Percentiles rank a stretch among this genome's conserved stretches.
phyloP scores from a whole-genome alignment of 2,329 filamentous ascomycete species.

The Metarhizium album region DNA sequence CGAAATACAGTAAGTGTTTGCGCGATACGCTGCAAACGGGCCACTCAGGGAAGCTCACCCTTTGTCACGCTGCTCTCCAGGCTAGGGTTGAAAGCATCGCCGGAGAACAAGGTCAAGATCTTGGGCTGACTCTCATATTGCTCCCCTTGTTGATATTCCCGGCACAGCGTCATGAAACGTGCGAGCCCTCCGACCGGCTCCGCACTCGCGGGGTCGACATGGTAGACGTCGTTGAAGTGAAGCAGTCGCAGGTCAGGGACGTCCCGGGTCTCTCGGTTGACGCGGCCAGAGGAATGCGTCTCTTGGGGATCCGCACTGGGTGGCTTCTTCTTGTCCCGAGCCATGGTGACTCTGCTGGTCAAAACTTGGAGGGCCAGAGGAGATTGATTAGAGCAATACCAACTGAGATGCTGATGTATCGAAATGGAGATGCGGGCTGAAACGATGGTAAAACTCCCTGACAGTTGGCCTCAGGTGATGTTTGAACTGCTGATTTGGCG shows the following conservation, averaged over 20 bases:
- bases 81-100: conserved; percentile 87
- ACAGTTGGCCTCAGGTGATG: too few species aligned
- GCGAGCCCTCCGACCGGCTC: conserved; percentile 76
- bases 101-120: conserved; percentile 74
- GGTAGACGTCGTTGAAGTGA: conserved; percentile 93
- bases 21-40: neutral
- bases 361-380: neutral
- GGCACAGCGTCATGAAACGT: conserved; percentile 68
- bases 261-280: conserved; percentile 1
- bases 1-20: neutral
- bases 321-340: conserved; percentile 2
- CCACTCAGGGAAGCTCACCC: conserved; percentile 32
- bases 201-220: conserved; percentile 63
- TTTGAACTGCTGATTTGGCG: too few species aligned
- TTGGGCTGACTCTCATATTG: conserved; percentile 52
- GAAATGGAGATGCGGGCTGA: too few species aligned
- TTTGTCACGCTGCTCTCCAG: conserved; percentile 85
- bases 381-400: too few species aligned
- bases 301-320: conserved; percentile 18
- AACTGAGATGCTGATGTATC: too few species aligned
- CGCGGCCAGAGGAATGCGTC: conserved; percentile 12
- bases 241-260: conserved; percentile 65
- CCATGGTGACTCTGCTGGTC: neutral
- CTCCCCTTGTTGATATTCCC: conserved; percentile 58
- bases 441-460: too few species aligned